Percentiles rank a stretch among this genome's conserved stretches.
Evolutionary conservation across 495 filamentous ascomycete genomes (phyloP).

Genomic region (Eremomyces bilateralis): DNA sequence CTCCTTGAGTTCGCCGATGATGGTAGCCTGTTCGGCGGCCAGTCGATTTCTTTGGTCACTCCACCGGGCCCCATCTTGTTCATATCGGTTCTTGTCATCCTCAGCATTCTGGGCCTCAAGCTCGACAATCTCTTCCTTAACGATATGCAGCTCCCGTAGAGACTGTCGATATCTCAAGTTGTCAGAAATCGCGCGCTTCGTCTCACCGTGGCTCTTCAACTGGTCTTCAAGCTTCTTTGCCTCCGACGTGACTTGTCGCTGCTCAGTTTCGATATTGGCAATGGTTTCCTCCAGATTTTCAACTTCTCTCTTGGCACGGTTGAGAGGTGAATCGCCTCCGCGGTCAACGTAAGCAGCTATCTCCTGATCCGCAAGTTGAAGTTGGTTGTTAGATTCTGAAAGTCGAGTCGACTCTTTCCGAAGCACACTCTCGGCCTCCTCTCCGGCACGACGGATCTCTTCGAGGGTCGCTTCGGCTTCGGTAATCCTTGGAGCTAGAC

Average conservation of each 20-base stretch:
- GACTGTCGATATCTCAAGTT: slow-evolving; percentile 69
- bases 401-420: slow-evolving; percentile 50
- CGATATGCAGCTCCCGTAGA: slow-evolving; percentile 38
- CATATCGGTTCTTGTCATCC: slow-evolving; percentile 55
- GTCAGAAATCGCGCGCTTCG: slow-evolving; percentile 61
- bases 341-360: slow-evolving; percentile 63
- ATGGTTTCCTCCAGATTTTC: slow-evolving; percentile 43
- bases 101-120: slow-evolving; percentile 64
- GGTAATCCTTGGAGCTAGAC: slow-evolving; percentile 46
- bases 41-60: slow-evolving; percentile 38
- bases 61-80: slow-evolving; percentile 39
- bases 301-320: slow-evolving; percentile 45
- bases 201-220: slow-evolving; percentile 53
- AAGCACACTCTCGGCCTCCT: slow-evolving; percentile 49
- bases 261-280: slow-evolving; percentile 39
- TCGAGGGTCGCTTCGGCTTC: slow-evolving; percentile 53
- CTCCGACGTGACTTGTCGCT: slow-evolving; percentile 36
- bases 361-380: slow-evolving; percentile 48
- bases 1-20: slow-evolving; percentile 50
- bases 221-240: slow-evolving; percentile 63
- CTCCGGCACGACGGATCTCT: slow-evolving; percentile 47
- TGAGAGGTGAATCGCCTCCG: slow-evolving; percentile 52
- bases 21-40: slow-evolving; percentile 34
- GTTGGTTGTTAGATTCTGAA: slow-evolving; percentile 48
- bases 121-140: slow-evolving; percentile 48